phyloP scores from a whole-genome alignment of 768 basidiomycete genomes.

The Leucosporidium creatinivorum region DNA sequence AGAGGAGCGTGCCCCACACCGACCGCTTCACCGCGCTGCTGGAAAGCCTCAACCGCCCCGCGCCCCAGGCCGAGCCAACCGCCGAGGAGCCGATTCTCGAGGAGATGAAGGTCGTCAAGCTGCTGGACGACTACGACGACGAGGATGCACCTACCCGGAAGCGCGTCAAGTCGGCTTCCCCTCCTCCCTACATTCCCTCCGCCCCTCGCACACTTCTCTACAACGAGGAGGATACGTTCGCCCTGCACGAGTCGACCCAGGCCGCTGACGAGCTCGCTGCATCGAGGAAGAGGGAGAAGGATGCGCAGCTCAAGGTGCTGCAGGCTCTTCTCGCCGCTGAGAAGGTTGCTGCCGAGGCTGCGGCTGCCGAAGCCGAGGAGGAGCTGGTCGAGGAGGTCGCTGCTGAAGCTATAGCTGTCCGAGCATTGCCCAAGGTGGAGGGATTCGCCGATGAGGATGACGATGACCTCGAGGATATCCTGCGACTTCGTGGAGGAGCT shows the following conservation, averaged over 20 bases:
- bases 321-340: neutral
- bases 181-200: slow-evolving; percentile 25
- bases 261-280: slow-evolving; percentile 9
- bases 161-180: slow-evolving; percentile 10
- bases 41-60: slow-evolving; percentile 5
- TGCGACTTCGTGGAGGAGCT: slow-evolving; percentile 9
- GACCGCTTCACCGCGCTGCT: slow-evolving; percentile 25
- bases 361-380: neutral
- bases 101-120: neutral
- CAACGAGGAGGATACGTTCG: slow-evolving; percentile 32
- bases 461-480: slow-evolving; percentile 7
- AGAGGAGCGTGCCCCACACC: slow-evolving; percentile 8
- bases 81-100: neutral
- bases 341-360: neutral
- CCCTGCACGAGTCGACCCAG: slow-evolving; percentile 11
- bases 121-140: neutral
- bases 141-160: neutral
- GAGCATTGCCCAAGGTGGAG: slow-evolving; percentile 19
- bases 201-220: slow-evolving; percentile 27
- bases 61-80: neutral
- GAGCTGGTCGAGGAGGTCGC: neutral
- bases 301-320: slow-evolving; percentile 3
- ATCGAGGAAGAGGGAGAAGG: slow-evolving; percentile 2
- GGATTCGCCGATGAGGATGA: slow-evolving; percentile 26
- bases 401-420: neutral